A percentile compares a stretch with the other conserved stretches of the same genome.
Conservation (phyloP, 2,329 filamentous ascomycete genomes). For the Alternaria sp. region DNA sequence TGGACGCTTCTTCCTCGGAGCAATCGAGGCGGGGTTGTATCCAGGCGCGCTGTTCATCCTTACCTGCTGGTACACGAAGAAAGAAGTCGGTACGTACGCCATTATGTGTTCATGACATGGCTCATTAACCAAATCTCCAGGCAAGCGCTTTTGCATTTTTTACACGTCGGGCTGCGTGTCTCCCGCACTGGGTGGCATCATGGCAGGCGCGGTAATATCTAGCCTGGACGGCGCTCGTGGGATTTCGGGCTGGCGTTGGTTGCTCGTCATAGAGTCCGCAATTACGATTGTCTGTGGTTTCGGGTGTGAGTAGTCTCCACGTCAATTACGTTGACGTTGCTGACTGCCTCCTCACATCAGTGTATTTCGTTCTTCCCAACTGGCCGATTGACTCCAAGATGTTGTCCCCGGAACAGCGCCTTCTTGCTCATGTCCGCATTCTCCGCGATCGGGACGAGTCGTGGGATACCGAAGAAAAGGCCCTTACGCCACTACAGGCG, state of each 20-base stretch:
- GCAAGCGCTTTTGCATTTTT: conserved; percentile 16
- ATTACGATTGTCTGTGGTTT: conserved; percentile 10
- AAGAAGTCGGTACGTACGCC: neutral
- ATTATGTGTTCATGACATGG: neutral
- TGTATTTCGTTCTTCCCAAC: conserved; percentile 7
- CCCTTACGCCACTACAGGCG: conserved; percentile 7
- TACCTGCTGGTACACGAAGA: neutral
- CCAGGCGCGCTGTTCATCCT: neutral
- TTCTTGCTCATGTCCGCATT: conserved; percentile 12
- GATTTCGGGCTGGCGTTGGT: conserved; percentile 11
- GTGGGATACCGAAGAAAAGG: neutral
- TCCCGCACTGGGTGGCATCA: conserved; percentile 9
- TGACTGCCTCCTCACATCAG: neutral
- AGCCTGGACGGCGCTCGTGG: conserved; percentile 11
- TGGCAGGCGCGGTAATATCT: conserved; percentile 11
- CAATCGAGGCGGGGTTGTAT: neutral
- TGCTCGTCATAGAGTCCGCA: conserved; percentile 1
- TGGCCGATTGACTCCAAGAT: conserved; percentile 1
- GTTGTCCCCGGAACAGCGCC: neutral
- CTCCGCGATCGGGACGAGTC: neutral
- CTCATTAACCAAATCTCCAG: neutral
- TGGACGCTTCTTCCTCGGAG: neutral
- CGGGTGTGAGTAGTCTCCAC: neutral
- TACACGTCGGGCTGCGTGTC: conserved; percentile 13
- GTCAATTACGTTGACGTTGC: neutral